Conservation (phyloP, 2,329 filamentous ascomycete species). For the Xylaria sp. region DNA sequence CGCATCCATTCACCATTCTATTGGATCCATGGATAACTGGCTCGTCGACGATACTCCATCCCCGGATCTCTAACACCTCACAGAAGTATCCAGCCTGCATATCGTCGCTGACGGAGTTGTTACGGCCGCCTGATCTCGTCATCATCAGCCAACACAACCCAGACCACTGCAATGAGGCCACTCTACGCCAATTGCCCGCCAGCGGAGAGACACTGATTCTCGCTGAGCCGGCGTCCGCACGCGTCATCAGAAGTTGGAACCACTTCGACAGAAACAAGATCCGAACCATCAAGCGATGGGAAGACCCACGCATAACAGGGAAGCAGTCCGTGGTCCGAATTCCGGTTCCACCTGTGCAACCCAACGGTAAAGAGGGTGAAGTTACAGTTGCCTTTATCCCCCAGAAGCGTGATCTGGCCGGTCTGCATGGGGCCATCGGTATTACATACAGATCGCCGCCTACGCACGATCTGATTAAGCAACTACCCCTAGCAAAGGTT, state of each 20-base stretch:
- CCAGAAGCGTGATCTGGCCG: constrained; percentile 68
- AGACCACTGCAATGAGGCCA: constrained; percentile 77
- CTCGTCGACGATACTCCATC: constrained; percentile 68
- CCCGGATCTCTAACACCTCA: constrained; percentile 69
- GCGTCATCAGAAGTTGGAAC: constrained; percentile 73
- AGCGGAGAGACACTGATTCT: constrained; percentile 70
- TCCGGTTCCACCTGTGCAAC: constrained; percentile 63
- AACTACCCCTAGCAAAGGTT: constrained; percentile 32
- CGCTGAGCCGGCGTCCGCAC: constrained; percentile 72
- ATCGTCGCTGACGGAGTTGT: constrained; percentile 58
- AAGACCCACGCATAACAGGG: constrained; percentile 53
- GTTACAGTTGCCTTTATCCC: constrained; percentile 76
- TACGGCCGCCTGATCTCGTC: constrained; percentile 58
- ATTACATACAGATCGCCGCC: constrained; percentile 76
- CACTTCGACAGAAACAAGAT: constrained; percentile 69
- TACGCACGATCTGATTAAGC: constrained; percentile 36
- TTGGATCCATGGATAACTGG: constrained; percentile 78
- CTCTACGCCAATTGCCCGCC: constrained; percentile 70
- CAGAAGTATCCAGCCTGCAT: constrained; percentile 68
- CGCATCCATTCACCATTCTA: constrained; percentile 71
- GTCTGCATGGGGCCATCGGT: constrained; percentile 73
- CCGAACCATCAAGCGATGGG: constrained; percentile 59
- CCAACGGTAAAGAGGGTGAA: constrained; percentile 69
- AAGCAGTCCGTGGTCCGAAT: constrained; percentile 56
- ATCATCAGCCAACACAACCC: constrained; percentile 61